phyloP scores from a whole-genome alignment of 306 rosid species.

The Prosopis cineraria region DNA sequence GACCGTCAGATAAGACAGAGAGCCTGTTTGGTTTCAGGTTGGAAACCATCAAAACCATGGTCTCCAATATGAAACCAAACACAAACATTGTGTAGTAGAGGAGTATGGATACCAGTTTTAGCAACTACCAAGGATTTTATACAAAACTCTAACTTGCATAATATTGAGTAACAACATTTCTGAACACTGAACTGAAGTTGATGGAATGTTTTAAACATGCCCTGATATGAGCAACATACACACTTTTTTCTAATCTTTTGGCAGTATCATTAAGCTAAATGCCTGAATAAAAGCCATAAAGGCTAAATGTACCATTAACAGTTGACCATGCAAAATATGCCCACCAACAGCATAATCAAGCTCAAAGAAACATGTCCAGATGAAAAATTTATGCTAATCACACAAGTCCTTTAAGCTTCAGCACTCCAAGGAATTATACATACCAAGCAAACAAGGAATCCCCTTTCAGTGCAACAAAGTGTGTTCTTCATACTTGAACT shows the following conservation, averaged over 20 bases:
- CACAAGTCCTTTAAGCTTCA: neutral
- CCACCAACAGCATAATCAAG: conserved; percentile 8
- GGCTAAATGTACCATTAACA: neutral
- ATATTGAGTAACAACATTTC: neutral
- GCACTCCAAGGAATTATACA: neutral
- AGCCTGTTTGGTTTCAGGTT: no score
- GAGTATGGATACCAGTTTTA: neutral
- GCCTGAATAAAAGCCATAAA: neutral
- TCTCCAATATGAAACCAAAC: no score
- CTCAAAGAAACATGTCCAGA: conserved; percentile 2
- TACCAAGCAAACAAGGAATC: neutral
- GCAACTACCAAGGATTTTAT: neutral
- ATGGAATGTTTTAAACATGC: neutral
- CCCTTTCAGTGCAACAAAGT: neutral
- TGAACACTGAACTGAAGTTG: neutral
- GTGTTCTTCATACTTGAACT: neutral
- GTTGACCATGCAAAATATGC: conserved; percentile 4
- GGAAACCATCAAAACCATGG: no score
- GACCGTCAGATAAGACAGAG: neutral
- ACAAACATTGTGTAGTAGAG: neutral
- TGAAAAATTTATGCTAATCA: neutral
- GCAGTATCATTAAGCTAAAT: neutral
- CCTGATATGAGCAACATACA: neutral
- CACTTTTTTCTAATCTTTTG: neutral
- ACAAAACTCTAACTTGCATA: neutral